Base-by-base conservation (phyloP, 306 rosid genomes). In the Rosa lucieae region DNA sequence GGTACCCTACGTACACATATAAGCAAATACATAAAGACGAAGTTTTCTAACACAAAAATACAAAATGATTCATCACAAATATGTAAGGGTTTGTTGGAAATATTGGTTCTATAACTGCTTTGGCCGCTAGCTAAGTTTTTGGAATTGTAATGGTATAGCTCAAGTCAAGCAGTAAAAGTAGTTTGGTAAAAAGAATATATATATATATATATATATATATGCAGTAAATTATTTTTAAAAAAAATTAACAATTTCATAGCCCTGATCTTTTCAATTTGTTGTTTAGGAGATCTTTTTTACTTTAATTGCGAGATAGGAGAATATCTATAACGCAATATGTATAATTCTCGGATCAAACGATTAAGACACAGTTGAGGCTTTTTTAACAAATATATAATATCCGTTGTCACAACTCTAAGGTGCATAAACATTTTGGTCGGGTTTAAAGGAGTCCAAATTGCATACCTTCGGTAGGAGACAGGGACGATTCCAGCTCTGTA, bases 401-500 rank as follows among this genome's bases (percentile, higher is more conserved):
- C 35, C 35, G 3, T 32, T 32, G 2, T 32, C 35, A 32, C 2
- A 32, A 32, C 35, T 32, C 35, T 32, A 32, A 32, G 35, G 35
- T 32, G 35, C 23, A 5, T 17, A 6, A 20, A 58, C 12, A 20
- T 58, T 56, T 15, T 10, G 4, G 32, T 20, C 3, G 6, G 6
- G 21, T 5, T 17, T 12, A 62, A 29, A 26, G 1, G 40, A 4
- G 20, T 32, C 10, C n/a, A 9, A 46, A 4, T 8, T 55, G 62
- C 21, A 20, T 84, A 92, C 97, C 95, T 86, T 86, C 84, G 55
- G 80, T 87, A 92, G 29, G 91, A 44, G 6, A 92, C 87, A 0
- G 97, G 95, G 10, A 92, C 95, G 17, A 92, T 89, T 42, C 97
- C 97, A 47, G 95, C 97, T 67, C 59, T 79, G 79, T 85, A 87